Evolutionary conservation across 768 basidiomycete species (phyloP), one percentile per base, ranked within the genome.

Genomic region (Boletales sp.): DNA sequence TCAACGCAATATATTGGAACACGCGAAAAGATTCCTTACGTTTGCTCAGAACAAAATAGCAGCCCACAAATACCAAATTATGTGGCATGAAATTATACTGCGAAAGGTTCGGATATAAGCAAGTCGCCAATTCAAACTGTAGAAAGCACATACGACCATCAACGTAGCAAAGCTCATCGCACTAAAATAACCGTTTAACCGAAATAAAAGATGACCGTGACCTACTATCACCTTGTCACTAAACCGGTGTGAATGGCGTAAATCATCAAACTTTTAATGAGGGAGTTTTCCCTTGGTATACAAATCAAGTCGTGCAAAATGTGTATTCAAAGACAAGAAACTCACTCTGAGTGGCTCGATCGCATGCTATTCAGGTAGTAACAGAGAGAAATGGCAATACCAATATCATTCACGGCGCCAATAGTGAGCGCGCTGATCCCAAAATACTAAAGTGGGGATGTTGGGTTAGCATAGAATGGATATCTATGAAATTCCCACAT

Each of bases 11-110:
- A 53, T 15, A 21, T 21, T 8, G n/a, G 38, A 15, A 39, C 17
- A 14, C n/a, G 39, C 15, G 32, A 40, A 7, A 19, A 21, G 21
- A 35, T 3, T 24, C 64, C 83, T 55, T 60, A 84, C 84, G 56
- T 70, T 87, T 87, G 63, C 79, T 82, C 32, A 86, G 64, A 43
- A 82, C 73, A 52, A 88, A 85, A 61, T 85, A 87, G 41, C 74
- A 73, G 9, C 75, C 74, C 35, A 79, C 71, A 60, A 83, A 87
- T 45, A 82, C 75, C 43, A 87, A 72, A 55, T 83, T 85, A 13
- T 48, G 52, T 0, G 79, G 73, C 64, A 78, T 72, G 29, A 73
- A 53, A 56, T 85, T 76, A 59, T 80, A 87, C 83, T 86, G 34
- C 52, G 5, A 13, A 3, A n/a, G 15, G 31, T 37, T 36, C 36